phyloP scores from a whole-genome alignment of 371 early-diverging fungal species.

The Rhizopus microsporus region DNA sequence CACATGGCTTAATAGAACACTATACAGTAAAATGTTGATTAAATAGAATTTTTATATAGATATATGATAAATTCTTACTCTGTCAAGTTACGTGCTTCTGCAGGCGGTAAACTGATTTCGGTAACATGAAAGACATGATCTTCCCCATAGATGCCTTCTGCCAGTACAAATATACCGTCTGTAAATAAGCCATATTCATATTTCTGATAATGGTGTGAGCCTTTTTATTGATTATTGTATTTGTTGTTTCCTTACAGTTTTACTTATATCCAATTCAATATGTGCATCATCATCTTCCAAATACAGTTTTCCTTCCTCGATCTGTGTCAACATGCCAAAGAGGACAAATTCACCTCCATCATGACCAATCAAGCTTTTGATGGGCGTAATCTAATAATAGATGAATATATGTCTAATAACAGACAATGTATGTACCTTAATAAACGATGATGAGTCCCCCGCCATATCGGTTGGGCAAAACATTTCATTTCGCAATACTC shows the following conservation, averaged over 20 bases:
- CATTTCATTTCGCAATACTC: slow-evolving; percentile 79
- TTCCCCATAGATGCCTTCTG: slow-evolving; percentile 74
- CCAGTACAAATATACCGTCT: slow-evolving; percentile 81
- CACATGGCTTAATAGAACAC: slow-evolving; percentile 51
- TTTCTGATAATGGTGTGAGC: slow-evolving; percentile 25
- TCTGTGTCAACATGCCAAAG: slow-evolving; percentile 88
- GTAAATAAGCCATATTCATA: slow-evolving; percentile 78
- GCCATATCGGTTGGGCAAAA: slow-evolving; percentile 61
- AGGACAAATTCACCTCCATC: slow-evolving; percentile 71
- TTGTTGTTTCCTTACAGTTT: slow-evolving; percentile 30
- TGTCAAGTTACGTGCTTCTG: slow-evolving; percentile 66
- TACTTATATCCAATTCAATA: slow-evolving; percentile 68
- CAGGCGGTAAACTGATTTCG: slow-evolving; percentile 77
- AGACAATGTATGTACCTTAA: slow-evolving; percentile 30
- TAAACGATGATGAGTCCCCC: slow-evolving; percentile 1
- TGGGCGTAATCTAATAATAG: slow-evolving; percentile 67
- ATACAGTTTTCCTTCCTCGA: slow-evolving; percentile 78
- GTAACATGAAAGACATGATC: slow-evolving; percentile 69
- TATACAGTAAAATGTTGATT: slow-evolving; percentile 7
- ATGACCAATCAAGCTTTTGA: slow-evolving; percentile 81
- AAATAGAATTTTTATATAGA: not conserved
- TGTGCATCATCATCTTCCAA: slow-evolving; percentile 84
- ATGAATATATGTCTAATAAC: not conserved
- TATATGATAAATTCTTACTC: slow-evolving; percentile 37
- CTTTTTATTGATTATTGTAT: not conserved